Conservation (phyloP, 2,329 filamentous ascomycete genomes). For the Lasiodiplodia theobromae region DNA sequence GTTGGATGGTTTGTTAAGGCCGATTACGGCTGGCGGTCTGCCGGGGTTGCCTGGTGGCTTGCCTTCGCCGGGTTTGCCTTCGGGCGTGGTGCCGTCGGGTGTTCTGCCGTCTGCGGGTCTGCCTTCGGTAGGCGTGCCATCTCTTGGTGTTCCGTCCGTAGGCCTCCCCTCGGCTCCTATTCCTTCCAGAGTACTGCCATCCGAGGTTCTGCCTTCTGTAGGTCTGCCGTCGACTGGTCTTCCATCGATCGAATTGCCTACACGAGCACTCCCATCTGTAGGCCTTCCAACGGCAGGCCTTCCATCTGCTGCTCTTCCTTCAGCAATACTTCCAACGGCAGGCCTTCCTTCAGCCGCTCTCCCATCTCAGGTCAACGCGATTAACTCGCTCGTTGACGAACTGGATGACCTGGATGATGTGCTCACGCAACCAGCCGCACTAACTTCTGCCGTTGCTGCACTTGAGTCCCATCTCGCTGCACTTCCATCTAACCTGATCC, state of each 20-base stretch:
- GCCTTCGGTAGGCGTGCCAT: background rate
- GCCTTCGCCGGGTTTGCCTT: slow-evolving; percentile 1
- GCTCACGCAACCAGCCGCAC: background rate
- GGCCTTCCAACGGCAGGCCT: background rate
- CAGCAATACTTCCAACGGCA: background rate
- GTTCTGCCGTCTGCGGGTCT: background rate
- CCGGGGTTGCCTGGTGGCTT: background rate
- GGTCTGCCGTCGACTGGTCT: no score
- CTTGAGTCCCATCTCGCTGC: background rate
- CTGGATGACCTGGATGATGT: no score
- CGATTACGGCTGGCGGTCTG: background rate
- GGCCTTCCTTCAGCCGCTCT: background rate
- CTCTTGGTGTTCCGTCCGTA: background rate
- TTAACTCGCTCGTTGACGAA: background rate
- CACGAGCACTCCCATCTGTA: background rate
- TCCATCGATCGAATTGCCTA: no score
- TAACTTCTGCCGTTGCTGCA: background rate
- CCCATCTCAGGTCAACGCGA: background rate
- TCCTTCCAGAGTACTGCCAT: no score
- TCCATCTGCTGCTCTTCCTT: background rate
- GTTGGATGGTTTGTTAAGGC: no score
- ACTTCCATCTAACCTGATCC: no score
- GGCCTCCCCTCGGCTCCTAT: no score
- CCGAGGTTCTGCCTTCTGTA: no score
- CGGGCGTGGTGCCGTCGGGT: background rate